These are phyloP conservation scores for Nicotiana knightiana DNA, from an alignment of 257 asterid species.

Conservation along the genomic window DNA sequence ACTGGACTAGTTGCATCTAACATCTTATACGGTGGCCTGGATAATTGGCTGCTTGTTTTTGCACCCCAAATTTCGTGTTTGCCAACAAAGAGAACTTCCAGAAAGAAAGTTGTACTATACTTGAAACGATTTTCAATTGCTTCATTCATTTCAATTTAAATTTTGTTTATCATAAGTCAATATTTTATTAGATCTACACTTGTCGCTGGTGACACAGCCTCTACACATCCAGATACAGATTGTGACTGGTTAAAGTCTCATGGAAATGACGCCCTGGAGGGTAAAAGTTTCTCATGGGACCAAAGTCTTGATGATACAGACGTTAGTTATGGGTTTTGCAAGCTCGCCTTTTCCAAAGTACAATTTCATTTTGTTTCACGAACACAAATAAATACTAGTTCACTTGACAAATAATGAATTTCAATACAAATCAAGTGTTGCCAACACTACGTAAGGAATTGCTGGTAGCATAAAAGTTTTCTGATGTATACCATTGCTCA, in stretches of 20 bases:
- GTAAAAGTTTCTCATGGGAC: too few relatives aligned
- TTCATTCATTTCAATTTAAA: neutral
- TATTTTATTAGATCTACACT: neutral
- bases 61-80: neutral
- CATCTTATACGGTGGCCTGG: neutral
- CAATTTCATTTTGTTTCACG: neutral
- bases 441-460: neutral
- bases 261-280: neutral
- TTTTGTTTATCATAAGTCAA: neutral
- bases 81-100: neutral
- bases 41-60: too few relatives aligned
- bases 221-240: neutral
- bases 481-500: too few relatives aligned
- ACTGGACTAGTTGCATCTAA: too few relatives aligned
- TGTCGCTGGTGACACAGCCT: neutral
- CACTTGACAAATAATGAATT: neutral
- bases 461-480: too few relatives aligned
- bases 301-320: neutral
- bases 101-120: too few relatives aligned
- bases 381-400: neutral
- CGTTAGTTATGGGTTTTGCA: neutral
- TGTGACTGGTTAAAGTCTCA: neutral
- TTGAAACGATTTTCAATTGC: too few relatives aligned
- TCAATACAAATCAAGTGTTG: neutral
- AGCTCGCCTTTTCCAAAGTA: neutral